A percentile compares a stretch with the other conserved stretches of the same genome.
phyloP scores from a whole-genome alignment of 352 stramenopile genomes.

The Pythium inflatum region DNA sequence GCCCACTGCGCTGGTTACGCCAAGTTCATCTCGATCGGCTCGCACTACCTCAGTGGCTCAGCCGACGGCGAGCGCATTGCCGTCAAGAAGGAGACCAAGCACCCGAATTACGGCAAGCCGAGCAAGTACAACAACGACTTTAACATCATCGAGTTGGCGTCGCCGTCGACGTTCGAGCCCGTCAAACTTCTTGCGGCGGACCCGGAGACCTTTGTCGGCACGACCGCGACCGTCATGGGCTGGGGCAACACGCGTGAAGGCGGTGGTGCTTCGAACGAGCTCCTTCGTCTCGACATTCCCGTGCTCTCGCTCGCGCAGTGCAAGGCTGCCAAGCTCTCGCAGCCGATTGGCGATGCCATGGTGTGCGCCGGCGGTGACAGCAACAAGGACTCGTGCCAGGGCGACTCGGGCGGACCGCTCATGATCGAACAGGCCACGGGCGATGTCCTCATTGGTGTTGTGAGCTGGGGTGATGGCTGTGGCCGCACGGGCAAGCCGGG shows the following conservation, averaged over 20 bases:
- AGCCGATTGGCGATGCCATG: background rate
- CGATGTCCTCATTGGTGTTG: background rate
- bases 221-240: background rate
- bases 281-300: background rate
- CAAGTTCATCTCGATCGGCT: background rate
- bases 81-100: background rate
- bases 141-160: background rate
- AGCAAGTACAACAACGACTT: background rate
- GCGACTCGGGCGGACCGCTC: background rate
- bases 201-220: background rate
- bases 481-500: background rate
- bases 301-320: background rate
- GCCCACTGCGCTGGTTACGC: background rate
- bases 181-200: background rate
- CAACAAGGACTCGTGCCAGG: background rate
- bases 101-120: background rate
- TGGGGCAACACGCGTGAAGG: background rate
- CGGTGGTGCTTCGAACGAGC: background rate
- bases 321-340: too few species aligned
- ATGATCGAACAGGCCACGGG: background rate
- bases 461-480: background rate
- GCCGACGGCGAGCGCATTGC: background rate
- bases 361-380: background rate
- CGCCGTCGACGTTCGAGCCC: background rate
- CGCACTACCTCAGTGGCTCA: background rate